Conservation (phyloP, 108 stramenopile genomes). For the Hondaea fermentalgiana region DNA sequence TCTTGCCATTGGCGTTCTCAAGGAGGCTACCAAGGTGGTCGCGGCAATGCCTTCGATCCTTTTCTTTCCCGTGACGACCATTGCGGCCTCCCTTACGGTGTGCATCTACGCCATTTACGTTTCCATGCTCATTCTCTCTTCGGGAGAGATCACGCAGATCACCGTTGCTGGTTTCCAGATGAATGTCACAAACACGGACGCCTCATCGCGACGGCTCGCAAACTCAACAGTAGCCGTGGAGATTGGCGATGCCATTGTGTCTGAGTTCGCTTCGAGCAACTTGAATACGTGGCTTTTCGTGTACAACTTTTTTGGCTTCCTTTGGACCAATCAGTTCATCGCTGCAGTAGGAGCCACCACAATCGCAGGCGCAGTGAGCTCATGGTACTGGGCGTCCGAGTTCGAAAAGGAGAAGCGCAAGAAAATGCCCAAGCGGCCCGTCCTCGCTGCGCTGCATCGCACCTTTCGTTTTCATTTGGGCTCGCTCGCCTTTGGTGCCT, state of each 20-base stretch:
- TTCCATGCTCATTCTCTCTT: background rate
- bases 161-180: background rate
- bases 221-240: background rate
- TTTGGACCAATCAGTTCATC: conserved; percentile 25
- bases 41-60: background rate
- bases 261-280: background rate
- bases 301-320: conserved; percentile 23
- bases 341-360: background rate
- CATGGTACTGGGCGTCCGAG: conserved; percentile 16
- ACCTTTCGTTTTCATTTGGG: conserved; percentile 33
- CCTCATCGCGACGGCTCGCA: background rate
- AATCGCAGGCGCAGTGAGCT: background rate
- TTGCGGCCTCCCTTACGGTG: background rate
- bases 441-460: background rate
- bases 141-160: conserved; percentile 21
- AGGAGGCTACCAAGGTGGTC: background rate
- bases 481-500: conserved; percentile 35
- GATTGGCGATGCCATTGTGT: background rate
- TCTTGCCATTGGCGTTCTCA: background rate
- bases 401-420: background rate
- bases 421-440: background rate
- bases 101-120: background rate
- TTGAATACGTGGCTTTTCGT: background rate
- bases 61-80: background rate
- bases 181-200: background rate